Base-by-base conservation (phyloP, 106 monocot species). In the Cymbidium sinense region DNA sequence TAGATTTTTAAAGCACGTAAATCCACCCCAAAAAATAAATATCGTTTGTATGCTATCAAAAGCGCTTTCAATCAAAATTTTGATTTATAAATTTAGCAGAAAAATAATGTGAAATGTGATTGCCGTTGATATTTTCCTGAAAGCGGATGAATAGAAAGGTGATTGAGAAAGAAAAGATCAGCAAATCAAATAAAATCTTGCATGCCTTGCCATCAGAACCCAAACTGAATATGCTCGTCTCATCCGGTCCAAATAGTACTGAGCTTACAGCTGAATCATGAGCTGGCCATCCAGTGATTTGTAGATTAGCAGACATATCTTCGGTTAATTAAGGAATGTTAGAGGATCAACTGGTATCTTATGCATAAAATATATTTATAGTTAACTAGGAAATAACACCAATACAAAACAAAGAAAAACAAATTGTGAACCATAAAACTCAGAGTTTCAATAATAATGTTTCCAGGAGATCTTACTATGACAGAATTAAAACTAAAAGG, bases 251-350 rank as follows among this genome's bases (percentile, higher is more conserved):
- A 90, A 96, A 96, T 70, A 87, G 82, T 74, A 96, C 83, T 70
- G 93, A 94, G 81, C 81, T 88, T 55, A 94, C 88, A 61, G 96
- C 86, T 39, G 94, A 80, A 77, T 96, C 96, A 90, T 96, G 96
- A 47, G 96, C 96, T 62, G 96, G 96, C 96, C 96, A 96, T 77
- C 96, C 94, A 27, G 96, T 96, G 79, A 96, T 96, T 86, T 93
- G 96, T 30, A 94, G 87, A 54, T 91, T 82, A 82, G 93, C 94
- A 74, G 89, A 87, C 89, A 96, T 93, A 71, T 96, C 96, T 96
- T 77, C 64, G 18, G 33, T 11, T 79, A 44, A 80, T 88, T 82
- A 83, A 85, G 87, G 69, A 77, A 54, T 43, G 0, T 20, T 39
- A 21, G 2, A 71, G 20, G n/a, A n/a, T 36, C 20, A 37, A 71